Evolutionary conservation across 768 basidiomycete genomes (phyloP).

Genomic region (Pholiota microspora): DNA sequence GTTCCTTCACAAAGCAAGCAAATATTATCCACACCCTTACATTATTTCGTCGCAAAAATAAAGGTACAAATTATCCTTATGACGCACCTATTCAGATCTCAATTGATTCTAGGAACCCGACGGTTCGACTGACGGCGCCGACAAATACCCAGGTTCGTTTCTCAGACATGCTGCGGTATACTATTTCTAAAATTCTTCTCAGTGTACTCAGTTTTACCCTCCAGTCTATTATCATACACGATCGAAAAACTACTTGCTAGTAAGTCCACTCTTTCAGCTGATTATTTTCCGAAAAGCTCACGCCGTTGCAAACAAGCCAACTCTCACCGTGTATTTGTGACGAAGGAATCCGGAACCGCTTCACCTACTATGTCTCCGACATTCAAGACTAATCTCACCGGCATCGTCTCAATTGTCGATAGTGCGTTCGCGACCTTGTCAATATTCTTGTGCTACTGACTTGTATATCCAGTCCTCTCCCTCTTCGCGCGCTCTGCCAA

Average conservation of each 20-base stretch:
- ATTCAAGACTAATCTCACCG: slow-evolving; percentile 51
- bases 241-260: slow-evolving; percentile 83
- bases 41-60: slow-evolving; percentile 68
- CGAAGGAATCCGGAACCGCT: slow-evolving; percentile 53
- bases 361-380: slow-evolving; percentile 47
- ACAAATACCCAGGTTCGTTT: slow-evolving; percentile 69
- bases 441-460: background rate
- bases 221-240: slow-evolving; percentile 62
- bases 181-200: slow-evolving; percentile 7
- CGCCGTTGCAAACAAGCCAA: slow-evolving; percentile 49
- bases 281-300: background rate
- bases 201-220: slow-evolving; percentile 77
- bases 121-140: slow-evolving; percentile 76
- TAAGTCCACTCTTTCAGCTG: slow-evolving; percentile 33
- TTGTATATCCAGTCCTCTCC: slow-evolving; percentile 58
- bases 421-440: slow-evolving; percentile 42
- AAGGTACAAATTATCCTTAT: slow-evolving; percentile 44
- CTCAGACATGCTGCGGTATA: background rate
- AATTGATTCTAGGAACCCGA: slow-evolving; percentile 49
- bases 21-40: slow-evolving; percentile 64
- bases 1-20: slow-evolving; percentile 81
- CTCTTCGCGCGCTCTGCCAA: slow-evolving; percentile 76
- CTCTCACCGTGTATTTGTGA: slow-evolving; percentile 78
- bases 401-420: slow-evolving; percentile 82
- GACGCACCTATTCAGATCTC: background rate